Percentiles rank a stretch among this genome's conserved stretches.
These are phyloP conservation scores for Penicillium lividum DNA, from an alignment of 495 filamentous ascomycete genomes.

Conservation along the genomic window DNA sequence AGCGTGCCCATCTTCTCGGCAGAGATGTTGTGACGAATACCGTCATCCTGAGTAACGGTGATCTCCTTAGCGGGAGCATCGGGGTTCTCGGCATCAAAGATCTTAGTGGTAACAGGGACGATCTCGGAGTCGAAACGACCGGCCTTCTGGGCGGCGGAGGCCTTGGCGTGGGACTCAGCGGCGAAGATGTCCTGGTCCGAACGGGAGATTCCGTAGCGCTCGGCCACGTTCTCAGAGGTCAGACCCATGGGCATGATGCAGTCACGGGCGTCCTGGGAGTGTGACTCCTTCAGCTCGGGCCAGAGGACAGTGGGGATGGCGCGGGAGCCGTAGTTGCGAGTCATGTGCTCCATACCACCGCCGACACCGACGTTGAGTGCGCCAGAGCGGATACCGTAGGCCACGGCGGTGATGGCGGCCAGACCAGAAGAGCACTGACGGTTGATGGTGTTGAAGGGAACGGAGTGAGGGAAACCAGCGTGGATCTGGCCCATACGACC, in stretches of 20 bases:
- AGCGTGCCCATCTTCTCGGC: constrained; percentile 71
- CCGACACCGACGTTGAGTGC: constrained; percentile 79
- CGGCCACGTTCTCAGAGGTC: constrained; percentile 88
- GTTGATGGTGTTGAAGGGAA: constrained; percentile 82
- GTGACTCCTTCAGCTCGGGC: constrained; percentile 65
- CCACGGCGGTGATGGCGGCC: constrained; percentile 69
- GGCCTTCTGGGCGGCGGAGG: constrained; percentile 62
- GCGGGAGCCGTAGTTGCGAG: constrained; percentile 76
- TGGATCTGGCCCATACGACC: constrained; percentile 88
- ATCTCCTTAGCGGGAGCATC: constrained; percentile 62
- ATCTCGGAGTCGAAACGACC: constrained; percentile 80
- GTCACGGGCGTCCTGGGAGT: constrained; percentile 70
- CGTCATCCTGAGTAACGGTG: constrained; percentile 74
- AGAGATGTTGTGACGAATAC: constrained; percentile 67
- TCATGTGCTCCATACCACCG: constrained; percentile 94
- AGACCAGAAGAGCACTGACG: constrained; percentile 80
- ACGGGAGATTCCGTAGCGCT: constrained; percentile 70
- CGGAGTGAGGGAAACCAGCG: constrained; percentile 71
- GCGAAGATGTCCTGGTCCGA: constrained; percentile 84
- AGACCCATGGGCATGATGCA: constrained; percentile 94
- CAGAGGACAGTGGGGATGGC: constrained; percentile 85
- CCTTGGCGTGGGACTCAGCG: constrained; percentile 68
- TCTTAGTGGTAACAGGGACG: constrained; percentile 66
- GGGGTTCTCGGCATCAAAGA: constrained; percentile 57
- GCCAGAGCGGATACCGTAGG: constrained; percentile 68